These are phyloP conservation scores for Cucumis sativus DNA, from an alignment of 306 rosid genomes.

Conservation along the genomic window Cucumber_9930_V3 NC_026658.2:1108501-1109000, in stretches of 20 bases:
- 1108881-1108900: not conserved
- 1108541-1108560: slow-evolving; percentile 24
- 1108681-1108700: not conserved
- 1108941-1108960: not conserved
- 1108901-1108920: not conserved
- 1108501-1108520: slow-evolving; percentile 28
- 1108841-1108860: not conserved
- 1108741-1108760: not conserved
- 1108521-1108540: slow-evolving; percentile 59
- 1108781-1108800: not conserved
- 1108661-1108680: not conserved
- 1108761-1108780: not conserved
- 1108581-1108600: not conserved
- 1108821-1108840: not conserved
- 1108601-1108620: not conserved
- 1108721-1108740: not conserved
- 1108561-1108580: not conserved
- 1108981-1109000: slow-evolving; percentile 74
- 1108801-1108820: not conserved
- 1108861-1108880: not conserved
- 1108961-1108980: slow-evolving; percentile 32
- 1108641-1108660: not conserved
- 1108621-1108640: not conserved
- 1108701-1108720: not conserved
- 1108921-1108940: not conserved